These are phyloP conservation scores for Bruguiera hainesii DNA, from an alignment of 441 rosid genomes.

Conservation along the genomic window DNA sequence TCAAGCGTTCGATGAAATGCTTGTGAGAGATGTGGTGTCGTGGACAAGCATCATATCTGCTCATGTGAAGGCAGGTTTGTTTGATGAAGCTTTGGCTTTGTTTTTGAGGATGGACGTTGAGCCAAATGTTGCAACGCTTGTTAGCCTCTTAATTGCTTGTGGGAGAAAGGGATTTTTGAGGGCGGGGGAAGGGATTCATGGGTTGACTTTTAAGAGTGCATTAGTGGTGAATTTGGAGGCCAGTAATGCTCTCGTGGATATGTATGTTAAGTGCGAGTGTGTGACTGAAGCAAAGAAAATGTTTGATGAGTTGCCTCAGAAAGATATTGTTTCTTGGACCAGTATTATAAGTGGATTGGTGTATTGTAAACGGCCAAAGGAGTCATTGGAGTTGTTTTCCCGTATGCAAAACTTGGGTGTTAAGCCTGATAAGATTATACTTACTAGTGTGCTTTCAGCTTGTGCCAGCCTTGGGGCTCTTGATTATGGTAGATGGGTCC, in stretches of 20 bases:
- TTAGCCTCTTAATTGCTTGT: slow-evolving; percentile 46
- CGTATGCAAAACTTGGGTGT: slow-evolving; percentile 50
- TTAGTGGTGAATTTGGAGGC: slow-evolving; percentile 52
- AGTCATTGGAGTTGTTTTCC: slow-evolving; percentile 54
- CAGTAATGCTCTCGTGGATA: slow-evolving; percentile 68
- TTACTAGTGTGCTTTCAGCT: slow-evolving; percentile 58
- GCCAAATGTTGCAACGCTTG: slow-evolving; percentile 47
- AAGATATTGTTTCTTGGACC: slow-evolving; percentile 78
- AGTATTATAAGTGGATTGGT: slow-evolving; percentile 62
- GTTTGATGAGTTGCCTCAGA: slow-evolving; percentile 47
- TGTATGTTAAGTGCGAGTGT: slow-evolving; percentile 64
- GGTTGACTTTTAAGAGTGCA: slow-evolving; percentile 41
- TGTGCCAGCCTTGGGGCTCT: slow-evolving; percentile 53
- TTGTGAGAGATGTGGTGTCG: slow-evolving; percentile 52
- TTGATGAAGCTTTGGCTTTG: slow-evolving; percentile 42
- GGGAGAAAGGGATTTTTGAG: slow-evolving; percentile 50
- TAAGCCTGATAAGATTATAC: slow-evolving; percentile 48
- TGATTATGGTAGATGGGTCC: slow-evolving; percentile 76
- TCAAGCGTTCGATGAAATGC: slow-evolving; percentile 50
- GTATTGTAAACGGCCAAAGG: slow-evolving; percentile 43
- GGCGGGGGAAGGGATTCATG: slow-evolving; percentile 64
- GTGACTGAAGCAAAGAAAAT: slow-evolving; percentile 44
- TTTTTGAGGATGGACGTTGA: slow-evolving; percentile 45
- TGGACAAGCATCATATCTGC: slow-evolving; percentile 68
- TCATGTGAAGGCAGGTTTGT: slow-evolving; percentile 41